Evolutionary conservation across 1,284 basidiomycete species (phyloP), one percentile per base, ranked within the genome.

Genomic region (Bondarzewia mesenterica): DNA sequence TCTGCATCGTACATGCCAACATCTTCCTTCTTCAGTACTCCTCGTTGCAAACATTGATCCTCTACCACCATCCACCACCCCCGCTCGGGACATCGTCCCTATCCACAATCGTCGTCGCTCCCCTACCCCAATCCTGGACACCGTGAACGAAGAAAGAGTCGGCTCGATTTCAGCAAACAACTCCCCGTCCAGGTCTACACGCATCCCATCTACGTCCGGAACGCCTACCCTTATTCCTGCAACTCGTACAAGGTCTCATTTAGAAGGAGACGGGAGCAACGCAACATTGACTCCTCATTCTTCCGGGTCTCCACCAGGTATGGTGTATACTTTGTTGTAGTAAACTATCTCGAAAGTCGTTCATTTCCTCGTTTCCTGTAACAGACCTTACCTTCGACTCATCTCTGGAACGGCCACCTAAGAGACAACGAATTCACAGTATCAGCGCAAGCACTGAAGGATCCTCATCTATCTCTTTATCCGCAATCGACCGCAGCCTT

Each of bases 21-120:
- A 47, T 42, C 40, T 49, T 45, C 23, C 41, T 22, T 36, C 20
- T 25, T 44, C 44, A 37, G 50, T 52, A 20, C 45, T 37, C 53
- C 54, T 50, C 53, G 53, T 52, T 50, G 75, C 67, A 76, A 85
- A 73, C 70, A 85, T 85, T 84, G 78, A 82, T 81, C 71, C 82
- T 69, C 66, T 73, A 71, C 77, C 72, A 59, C 67, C 71, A 62
- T 66, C 73, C 67, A 55, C 54, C 43, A 70, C 66, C 71, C 63
- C 71, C 67, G 59, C 73, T 64, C 74, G 77, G 81, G 77, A 77
- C 70, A 63, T 61, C 58, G 66, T 71, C 71, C 71, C 77, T 63
- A 63, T 60, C 60, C 63, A 64, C 64, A 43, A 42, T 27, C 53
- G 39, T 46, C 54, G 44, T 60, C 64, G 46, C 41, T 45, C 53